These are phyloP conservation scores for Ophiosphaerella korrae DNA, from an alignment of 2,329 filamentous ascomycete species.

Conservation along the genomic window DNA sequence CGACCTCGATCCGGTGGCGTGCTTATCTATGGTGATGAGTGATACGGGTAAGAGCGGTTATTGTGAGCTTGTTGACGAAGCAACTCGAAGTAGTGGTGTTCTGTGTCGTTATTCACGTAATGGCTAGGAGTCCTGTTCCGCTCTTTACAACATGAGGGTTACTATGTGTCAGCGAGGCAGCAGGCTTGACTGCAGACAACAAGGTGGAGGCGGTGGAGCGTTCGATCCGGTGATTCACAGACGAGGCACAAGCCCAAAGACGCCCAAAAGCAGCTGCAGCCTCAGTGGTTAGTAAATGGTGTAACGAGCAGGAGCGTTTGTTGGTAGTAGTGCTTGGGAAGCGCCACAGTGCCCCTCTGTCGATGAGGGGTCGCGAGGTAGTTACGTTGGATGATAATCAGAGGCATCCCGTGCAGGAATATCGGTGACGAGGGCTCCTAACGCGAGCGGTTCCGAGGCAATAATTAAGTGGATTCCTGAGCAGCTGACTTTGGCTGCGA, in stretches of 20 bases:
- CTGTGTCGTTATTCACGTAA: no score
- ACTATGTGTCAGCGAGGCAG: neutral
- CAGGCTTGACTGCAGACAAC: conserved; percentile 24
- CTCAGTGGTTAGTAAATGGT: conserved; percentile 5
- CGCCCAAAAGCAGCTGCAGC: conserved; percentile 6
- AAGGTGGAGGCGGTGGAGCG: conserved; percentile 14
- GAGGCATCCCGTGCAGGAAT: conserved; percentile 3
- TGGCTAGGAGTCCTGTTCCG: no score
- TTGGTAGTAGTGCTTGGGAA: conserved; percentile 1
- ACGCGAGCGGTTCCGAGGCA: conserved; percentile 1
- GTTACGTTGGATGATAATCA: conserved; percentile 1
- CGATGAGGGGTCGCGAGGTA: neutral
- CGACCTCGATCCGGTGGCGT: conserved; percentile 1
- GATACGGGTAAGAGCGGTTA: neutral
- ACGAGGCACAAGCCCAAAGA: conserved; percentile 14
- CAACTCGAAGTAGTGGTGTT: no score
- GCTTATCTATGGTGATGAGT: conserved; percentile 1
- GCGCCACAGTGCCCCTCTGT: neutral
- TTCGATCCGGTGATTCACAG: conserved; percentile 26
- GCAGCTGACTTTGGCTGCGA: conserved; percentile 4
- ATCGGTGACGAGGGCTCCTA: conserved; percentile 1
- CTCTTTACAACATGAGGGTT: no score
- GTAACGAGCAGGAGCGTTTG: conserved; percentile 12
- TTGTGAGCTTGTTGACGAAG: no score
- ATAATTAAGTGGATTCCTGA: neutral